Percentiles rank a stretch among this genome's conserved stretches.
These are phyloP conservation scores for Tuber magnatum DNA, from an alignment of 495 filamentous ascomycete genomes.

Conservation along the genomic window DNA sequence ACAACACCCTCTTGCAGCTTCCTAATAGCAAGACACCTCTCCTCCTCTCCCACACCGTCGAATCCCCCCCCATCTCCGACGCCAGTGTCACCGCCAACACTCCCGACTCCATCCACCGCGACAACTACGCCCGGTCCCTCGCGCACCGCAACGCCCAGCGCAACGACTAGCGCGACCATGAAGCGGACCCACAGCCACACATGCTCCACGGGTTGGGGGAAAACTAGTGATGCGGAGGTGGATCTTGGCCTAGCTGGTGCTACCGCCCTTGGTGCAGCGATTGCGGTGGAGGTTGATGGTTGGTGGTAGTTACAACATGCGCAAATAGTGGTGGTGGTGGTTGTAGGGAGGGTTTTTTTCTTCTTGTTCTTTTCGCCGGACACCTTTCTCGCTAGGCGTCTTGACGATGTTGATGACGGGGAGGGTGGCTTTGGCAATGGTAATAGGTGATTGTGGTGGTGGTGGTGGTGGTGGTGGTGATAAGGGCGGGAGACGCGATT, in stretches of 20 bases:
- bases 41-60: conserved; percentile 35
- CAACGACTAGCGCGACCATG: conserved; percentile 40
- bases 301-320: conserved; percentile 3
- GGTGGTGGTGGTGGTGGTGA: background rate
- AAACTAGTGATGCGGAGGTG: background rate
- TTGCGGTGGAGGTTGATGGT: background rate
- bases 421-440: background rate
- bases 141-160: conserved; percentile 39
- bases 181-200: conserved; percentile 42
- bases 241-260: background rate
- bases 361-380: conserved; percentile 8
- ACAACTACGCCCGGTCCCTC: conserved; percentile 39
- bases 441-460: background rate
- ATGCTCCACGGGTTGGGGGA: conserved; percentile 27
- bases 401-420: background rate
- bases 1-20: conserved; percentile 14
- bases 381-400: background rate
- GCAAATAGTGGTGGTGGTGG: background rate
- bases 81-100: background rate
- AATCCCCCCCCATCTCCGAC: conserved; percentile 13
- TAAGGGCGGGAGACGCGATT: conserved; percentile 13
- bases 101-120: conserved; percentile 25
- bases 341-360: background rate
- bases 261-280: background rate
- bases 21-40: conserved; percentile 29